Evolutionary conservation across 2,329 filamentous ascomycete species (phyloP), one percentile per base, ranked within the genome.

Genomic region (Colletotrichum sp.): DNA sequence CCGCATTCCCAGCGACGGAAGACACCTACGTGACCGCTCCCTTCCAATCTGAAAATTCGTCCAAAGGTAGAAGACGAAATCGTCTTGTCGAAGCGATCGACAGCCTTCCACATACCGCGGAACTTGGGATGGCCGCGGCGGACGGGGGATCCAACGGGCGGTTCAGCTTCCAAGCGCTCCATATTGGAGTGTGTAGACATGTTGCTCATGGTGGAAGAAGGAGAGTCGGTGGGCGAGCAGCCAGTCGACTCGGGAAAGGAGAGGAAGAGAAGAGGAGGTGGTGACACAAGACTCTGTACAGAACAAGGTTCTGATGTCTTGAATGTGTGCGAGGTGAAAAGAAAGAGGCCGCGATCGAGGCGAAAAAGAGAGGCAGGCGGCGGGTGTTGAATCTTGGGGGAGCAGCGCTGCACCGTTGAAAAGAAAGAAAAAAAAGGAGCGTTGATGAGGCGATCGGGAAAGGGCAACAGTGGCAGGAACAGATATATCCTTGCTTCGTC

Each of bases 21-120:
- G 18, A 36, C n/a, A 55, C 84, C 90, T 85, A 94, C 93, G 88
- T 95, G 93, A 66, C 93, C 93, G 57, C 89, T 92, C 18, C 92
- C 92, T 72, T 92, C 90, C 32, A 95, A 90, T 65, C 90, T 89
- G 82, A 95, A 95, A 71, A 92, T 87, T 65, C 87, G 87, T 26
- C 92, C 93, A 78, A 94, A 83, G 9, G 84, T 85, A 1, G 88
- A 89, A 12, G 81, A 81, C 49, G 85, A 86, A 36, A 87, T 77
- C 70, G 81, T 84, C 55, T 78, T 78, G 63, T 88, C 85, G 21
- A 85, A 66, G 21, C 77, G 79, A 69, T 87, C 84, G 68, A 86
- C 79, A 44, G 82, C 80, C 60, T 86, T 82, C 65, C 86, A 84
- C 66, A 84, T 57, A 24, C 82, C 82, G 62, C 80, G 84, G 68